Conservation (phyloP, 352 stramenopile species). For the Pythium vanterpoolii region DNA sequence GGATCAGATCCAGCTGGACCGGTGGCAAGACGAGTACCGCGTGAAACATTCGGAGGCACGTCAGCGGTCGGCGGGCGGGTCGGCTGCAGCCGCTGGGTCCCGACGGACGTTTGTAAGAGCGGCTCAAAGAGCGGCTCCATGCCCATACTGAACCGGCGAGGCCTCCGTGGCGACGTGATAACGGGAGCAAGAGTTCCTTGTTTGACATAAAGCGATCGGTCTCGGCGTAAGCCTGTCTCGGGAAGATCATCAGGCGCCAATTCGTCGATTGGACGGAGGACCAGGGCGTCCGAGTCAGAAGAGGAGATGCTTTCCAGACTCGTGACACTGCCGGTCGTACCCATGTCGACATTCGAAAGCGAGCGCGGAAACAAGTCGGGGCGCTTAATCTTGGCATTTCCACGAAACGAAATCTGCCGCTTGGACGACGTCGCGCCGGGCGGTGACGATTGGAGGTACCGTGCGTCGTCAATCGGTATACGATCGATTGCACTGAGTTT, state of each 20-base stretch:
- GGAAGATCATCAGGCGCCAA: slow-evolving; percentile 22
- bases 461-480: slow-evolving; percentile 44
- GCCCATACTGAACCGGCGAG: slow-evolving; percentile 41
- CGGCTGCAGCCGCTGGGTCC: slow-evolving; percentile 50
- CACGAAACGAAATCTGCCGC: slow-evolving; percentile 17
- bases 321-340: slow-evolving; percentile 8
- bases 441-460: slow-evolving; percentile 34
- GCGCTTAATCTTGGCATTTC: slow-evolving; percentile 11
- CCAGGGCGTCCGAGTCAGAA: neutral
- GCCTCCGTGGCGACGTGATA: slow-evolving; percentile 21
- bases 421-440: neutral
- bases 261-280: slow-evolving; percentile 19
- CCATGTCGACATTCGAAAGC: neutral
- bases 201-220: neutral
- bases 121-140: slow-evolving; percentile 81
- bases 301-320: slow-evolving; percentile 17
- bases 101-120: slow-evolving; percentile 58
- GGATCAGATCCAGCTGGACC: neutral
- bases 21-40: slow-evolving; percentile 14
- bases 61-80: neutral
- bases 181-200: neutral
- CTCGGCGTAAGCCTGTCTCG: slow-evolving; percentile 14
- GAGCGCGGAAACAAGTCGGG: slow-evolving; percentile 10
- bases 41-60: neutral
- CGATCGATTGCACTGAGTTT: slow-evolving; percentile 64